These are phyloP conservation scores for Hymenoscyphus fraxineus DNA, from an alignment of 2,329 filamentous ascomycete species.

Conservation along the genomic window DNA sequence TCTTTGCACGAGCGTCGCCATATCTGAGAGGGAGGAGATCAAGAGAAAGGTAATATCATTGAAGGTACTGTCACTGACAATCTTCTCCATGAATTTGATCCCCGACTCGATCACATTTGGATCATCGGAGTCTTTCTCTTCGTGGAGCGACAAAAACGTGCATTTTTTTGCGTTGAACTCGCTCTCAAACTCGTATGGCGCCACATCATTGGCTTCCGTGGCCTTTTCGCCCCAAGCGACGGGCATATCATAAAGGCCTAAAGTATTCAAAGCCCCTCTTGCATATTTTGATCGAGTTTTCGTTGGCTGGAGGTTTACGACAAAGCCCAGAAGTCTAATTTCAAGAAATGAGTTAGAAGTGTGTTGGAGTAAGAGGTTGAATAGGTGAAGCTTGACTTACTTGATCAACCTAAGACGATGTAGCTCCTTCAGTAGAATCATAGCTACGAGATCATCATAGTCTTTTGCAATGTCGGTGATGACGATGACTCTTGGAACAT, in stretches of 20 bases:
- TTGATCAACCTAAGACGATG: slow-evolving; percentile 27
- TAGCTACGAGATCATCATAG: slow-evolving; percentile 31
- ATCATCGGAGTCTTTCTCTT: not conserved
- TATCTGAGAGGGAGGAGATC: not conserved
- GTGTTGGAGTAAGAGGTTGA: not conserved
- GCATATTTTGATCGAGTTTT: slow-evolving; percentile 23
- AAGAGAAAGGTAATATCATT: not conserved
- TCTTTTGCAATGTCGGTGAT: slow-evolving; percentile 33
- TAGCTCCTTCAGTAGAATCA: slow-evolving; percentile 30
- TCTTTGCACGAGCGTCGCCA: not conserved
- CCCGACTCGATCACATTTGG: not conserved
- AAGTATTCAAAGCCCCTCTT: slow-evolving; percentile 24
- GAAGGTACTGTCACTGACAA: not conserved
- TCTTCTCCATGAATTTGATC: not conserved
- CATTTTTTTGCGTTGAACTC: not conserved
- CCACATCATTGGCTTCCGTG: not conserved
- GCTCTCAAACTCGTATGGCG: not conserved
- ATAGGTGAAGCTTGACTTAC: not conserved
- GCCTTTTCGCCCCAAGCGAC: slow-evolving; percentile 20
- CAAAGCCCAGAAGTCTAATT: slow-evolving; percentile 24
- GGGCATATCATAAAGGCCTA: slow-evolving; percentile 23
- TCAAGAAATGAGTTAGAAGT: not conserved
- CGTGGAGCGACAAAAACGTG: not conserved
- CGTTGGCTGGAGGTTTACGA: slow-evolving; percentile 29
- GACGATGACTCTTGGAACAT: slow-evolving; percentile 22